These are phyloP conservation scores for Dichomitus squalens DNA, from an alignment of 1,284 basidiomycete species.

Conservation along the genomic window DNA sequence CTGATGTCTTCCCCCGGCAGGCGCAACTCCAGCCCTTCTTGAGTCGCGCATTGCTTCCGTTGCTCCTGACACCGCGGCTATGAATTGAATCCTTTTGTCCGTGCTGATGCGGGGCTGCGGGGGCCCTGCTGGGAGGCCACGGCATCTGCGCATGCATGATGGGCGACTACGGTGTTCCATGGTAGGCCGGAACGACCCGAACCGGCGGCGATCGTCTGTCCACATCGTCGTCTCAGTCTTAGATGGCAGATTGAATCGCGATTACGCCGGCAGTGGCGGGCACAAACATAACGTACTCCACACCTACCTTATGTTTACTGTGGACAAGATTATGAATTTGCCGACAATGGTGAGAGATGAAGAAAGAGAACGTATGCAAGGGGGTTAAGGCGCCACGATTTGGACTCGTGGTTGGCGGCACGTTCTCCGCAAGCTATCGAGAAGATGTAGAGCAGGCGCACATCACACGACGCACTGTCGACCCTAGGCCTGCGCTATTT, in stretches of 20 bases:
- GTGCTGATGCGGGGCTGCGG: not conserved
- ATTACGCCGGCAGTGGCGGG: slow-evolving; percentile 6
- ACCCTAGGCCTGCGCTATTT: slow-evolving; percentile 19
- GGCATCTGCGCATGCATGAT: not conserved
- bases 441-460: slow-evolving; percentile 2
- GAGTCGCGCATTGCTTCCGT: slow-evolving; percentile 4
- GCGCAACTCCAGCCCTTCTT: not conserved
- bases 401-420: slow-evolving; percentile 6
- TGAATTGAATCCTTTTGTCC: not conserved
- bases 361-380: not conserved
- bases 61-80: not conserved
- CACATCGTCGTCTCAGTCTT: slow-evolving; percentile 1
- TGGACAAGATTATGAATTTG: not conserved
- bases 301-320: not conserved
- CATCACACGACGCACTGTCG: slow-evolving; percentile 12
- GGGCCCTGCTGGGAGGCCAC: no score
- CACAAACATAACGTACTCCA: slow-evolving; percentile 14
- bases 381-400: slow-evolving; percentile 15
- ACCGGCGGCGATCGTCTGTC: slow-evolving; percentile 1
- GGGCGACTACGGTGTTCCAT: not conserved
- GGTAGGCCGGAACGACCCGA: not conserved
- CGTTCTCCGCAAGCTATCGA: slow-evolving; percentile 7
- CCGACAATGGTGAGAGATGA: not conserved
- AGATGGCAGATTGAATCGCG: slow-evolving; percentile 7
- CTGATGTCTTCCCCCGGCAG: slow-evolving; percentile 4